phyloP scores from a whole-genome alignment of 345 rosid genomes.

The Salix exigua region DNA sequence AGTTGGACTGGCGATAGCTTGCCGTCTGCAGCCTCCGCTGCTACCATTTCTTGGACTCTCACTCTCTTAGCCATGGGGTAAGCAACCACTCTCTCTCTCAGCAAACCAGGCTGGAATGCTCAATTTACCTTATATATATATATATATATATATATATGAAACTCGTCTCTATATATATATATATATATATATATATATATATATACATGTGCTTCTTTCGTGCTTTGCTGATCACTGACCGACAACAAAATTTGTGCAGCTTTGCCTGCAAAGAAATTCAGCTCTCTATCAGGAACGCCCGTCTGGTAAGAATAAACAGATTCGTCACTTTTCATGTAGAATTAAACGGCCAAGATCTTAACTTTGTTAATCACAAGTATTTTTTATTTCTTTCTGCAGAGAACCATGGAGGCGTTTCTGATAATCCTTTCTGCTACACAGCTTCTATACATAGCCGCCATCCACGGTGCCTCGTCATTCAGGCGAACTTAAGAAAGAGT shows the following conservation, averaged over 20 bases:
- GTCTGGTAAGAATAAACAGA: constrained; percentile 53
- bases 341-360: not conserved
- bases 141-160: too few relatives aligned
- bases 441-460: constrained; percentile 72
- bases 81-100: not conserved
- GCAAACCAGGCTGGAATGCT: not conserved
- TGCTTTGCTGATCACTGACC: not conserved
- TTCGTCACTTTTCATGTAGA: not conserved
- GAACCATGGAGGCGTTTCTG: constrained; percentile 92
- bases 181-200: too few relatives aligned
- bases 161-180: too few relatives aligned
- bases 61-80: constrained; percentile 92
- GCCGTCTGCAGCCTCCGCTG: constrained; percentile 73
- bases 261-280: constrained; percentile 89
- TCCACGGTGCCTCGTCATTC: constrained; percentile 35
- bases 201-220: not conserved
- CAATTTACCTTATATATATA: not conserved
- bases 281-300: constrained; percentile 62
- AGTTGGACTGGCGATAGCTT: constrained; percentile 53
- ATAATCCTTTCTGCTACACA: constrained; percentile 83
- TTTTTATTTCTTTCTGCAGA: constrained; percentile 43
- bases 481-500: constrained; percentile 12
- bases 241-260: constrained; percentile 34
- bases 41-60: constrained; percentile 78
- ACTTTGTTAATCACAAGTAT: not conserved